Conservation (phyloP, 1,284 basidiomycete genomes). For the Pseudomicrostroma phylloplanum region DNA sequence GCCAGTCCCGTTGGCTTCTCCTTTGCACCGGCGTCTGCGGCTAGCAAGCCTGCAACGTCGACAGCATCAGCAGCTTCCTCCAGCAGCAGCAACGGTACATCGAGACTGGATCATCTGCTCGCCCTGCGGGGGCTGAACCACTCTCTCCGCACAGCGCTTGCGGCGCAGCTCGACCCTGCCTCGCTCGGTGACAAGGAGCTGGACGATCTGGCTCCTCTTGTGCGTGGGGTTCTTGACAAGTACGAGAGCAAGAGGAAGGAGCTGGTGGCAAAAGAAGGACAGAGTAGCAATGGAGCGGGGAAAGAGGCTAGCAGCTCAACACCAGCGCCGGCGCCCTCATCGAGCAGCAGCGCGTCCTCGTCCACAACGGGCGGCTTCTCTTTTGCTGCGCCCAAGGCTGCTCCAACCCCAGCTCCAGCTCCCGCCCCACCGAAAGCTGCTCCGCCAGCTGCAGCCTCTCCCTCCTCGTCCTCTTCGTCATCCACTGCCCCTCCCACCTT, state of each 20-base stretch:
- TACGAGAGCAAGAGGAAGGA: constrained; percentile 8
- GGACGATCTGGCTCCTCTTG: not conserved
- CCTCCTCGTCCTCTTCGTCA: not conserved
- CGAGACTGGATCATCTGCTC: not conserved
- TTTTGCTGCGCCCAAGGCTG: not conserved
- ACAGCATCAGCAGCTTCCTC: not conserved
- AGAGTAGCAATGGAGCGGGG: not conserved
- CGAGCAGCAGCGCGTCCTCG: too few species aligned
- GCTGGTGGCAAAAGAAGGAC: not conserved
- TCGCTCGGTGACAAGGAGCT: not conserved
- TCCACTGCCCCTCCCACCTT: not conserved
- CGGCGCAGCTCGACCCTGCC: not conserved
- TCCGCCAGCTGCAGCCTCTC: not conserved
- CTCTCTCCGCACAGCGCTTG: not conserved
- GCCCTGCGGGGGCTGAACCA: constrained; percentile 4
- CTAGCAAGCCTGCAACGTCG: constrained; percentile 3
- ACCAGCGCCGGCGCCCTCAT: not conserved
- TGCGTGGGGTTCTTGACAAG: not conserved
- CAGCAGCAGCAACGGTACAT: not conserved
- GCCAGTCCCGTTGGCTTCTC: not conserved
- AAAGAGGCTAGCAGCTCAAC: not conserved
- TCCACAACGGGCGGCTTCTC: not conserved
- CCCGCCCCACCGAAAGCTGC: not conserved
- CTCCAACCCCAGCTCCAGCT: not conserved
- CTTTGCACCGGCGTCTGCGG: not conserved